Percentiles rank a stretch among this genome's conserved stretches.
Conservation (phyloP, 192 early-diverging fungal species). For the Glomus cerebriforme region DNA sequence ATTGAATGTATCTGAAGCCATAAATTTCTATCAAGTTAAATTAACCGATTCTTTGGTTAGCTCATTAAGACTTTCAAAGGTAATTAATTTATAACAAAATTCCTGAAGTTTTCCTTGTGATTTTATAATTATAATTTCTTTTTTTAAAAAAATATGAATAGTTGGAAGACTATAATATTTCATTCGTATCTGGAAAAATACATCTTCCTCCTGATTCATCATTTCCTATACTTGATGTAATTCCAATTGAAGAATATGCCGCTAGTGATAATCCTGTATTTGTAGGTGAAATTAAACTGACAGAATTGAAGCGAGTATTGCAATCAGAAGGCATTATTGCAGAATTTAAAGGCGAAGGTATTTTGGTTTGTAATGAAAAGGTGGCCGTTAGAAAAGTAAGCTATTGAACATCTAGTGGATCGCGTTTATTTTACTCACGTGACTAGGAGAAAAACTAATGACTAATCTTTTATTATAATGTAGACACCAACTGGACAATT, state of each 20-base stretch:
- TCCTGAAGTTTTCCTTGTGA: conserved; percentile 6
- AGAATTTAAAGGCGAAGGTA: conserved; percentile 81
- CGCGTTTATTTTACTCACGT: background rate
- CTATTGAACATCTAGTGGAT: conserved; percentile 18
- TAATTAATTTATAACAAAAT: conserved; percentile 62
- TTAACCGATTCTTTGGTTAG: conserved; percentile 89
- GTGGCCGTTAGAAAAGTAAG: conserved; percentile 66
- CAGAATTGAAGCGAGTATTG: conserved; percentile 75
- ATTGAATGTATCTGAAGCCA: conserved; percentile 86
- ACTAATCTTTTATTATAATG: background rate
- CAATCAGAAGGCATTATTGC: conserved; percentile 72
- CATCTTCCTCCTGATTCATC: conserved; percentile 61
- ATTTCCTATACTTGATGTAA: conserved; percentile 74
- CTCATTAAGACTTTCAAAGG: conserved; percentile 72
- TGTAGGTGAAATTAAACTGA: conserved; percentile 85
- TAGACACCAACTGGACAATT: conserved; percentile 51
- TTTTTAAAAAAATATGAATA: conserved; percentile 31
- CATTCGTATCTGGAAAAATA: conserved; percentile 77
- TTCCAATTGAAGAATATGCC: conserved; percentile 44
- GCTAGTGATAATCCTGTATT: conserved; percentile 62
- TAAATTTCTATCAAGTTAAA: conserved; percentile 84
- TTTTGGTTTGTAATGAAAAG: conserved; percentile 81
- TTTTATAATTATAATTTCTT: background rate
- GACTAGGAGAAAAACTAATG: background rate
- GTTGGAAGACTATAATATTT: conserved; percentile 76